These are phyloP conservation scores for Colletotrichum paranaense DNA, from an alignment of 2,329 filamentous ascomycete species.

Conservation along the genomic window DNA sequence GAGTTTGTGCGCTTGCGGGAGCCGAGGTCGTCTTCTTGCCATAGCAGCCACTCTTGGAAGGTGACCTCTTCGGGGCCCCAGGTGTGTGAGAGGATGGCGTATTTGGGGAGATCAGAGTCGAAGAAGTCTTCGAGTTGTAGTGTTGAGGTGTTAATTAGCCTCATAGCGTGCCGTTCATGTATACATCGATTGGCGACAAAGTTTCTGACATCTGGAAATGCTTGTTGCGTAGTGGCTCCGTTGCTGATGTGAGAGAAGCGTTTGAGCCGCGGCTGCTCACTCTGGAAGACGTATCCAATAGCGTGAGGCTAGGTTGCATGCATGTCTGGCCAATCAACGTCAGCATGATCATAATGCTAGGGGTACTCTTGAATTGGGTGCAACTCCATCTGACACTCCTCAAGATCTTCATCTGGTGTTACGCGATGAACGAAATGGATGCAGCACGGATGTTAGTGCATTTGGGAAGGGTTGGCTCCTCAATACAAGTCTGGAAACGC, in stretches of 20 bases:
- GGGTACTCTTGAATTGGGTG: background rate
- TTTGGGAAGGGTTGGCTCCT: too few relatives aligned
- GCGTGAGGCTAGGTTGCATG: background rate
- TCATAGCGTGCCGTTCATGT: background rate
- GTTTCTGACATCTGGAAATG: too few relatives aligned
- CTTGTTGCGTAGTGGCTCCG: too few relatives aligned
- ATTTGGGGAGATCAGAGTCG: slow-evolving; percentile 39
- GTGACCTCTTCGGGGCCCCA: slow-evolving; percentile 44
- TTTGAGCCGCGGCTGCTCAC: background rate
- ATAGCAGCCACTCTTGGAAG: slow-evolving; percentile 36
- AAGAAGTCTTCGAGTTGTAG: slow-evolving; percentile 6
- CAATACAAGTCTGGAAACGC: background rate
- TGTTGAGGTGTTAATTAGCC: slow-evolving; percentile 7
- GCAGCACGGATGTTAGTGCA: background rate
- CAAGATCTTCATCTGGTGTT: background rate
- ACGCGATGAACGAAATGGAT: background rate
- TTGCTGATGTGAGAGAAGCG: background rate
- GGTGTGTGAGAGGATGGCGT: slow-evolving; percentile 47
- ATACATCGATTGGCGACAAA: too few relatives aligned
- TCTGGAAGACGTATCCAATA: background rate
- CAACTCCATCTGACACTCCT: background rate
- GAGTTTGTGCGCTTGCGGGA: background rate
- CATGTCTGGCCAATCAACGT: background rate
- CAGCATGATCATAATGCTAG: background rate
- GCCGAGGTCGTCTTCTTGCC: background rate